phyloP scores from a whole-genome alignment of 192 early-diverging fungal genomes.

The Mortierella claussenii region DNA sequence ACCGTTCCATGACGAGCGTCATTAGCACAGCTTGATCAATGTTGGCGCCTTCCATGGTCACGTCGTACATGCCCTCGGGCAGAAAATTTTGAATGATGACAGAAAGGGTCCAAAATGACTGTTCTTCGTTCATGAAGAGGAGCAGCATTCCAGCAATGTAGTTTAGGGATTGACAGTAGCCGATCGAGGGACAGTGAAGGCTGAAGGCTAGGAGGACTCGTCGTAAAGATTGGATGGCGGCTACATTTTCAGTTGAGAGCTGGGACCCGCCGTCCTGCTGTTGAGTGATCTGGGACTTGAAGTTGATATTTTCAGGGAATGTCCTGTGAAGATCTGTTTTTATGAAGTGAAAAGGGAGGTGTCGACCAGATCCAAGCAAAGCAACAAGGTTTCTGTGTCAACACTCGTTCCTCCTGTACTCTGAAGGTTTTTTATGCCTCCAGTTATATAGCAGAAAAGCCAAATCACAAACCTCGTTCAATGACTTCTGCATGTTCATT shows the following conservation, averaged over 20 bases:
- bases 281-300: constrained; percentile 59
- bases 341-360: neutral
- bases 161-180: constrained; percentile 88
- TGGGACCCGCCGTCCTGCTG: constrained; percentile 34
- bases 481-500: constrained; percentile 76
- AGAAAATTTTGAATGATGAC: constrained; percentile 78
- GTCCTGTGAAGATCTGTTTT: constrained; percentile 76
- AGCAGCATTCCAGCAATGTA: constrained; percentile 81
- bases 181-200: constrained; percentile 75
- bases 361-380: neutral
- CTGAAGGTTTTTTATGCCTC: too few relatives aligned
- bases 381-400: neutral
- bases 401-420: too few relatives aligned
- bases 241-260: constrained; percentile 55
- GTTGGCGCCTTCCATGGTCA: constrained; percentile 77
- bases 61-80: constrained; percentile 80
- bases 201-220: constrained; percentile 79
- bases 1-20: constrained; percentile 64
- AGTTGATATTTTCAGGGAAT: constrained; percentile 81
- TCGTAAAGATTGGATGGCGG: constrained; percentile 66
- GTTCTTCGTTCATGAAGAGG: constrained; percentile 76
- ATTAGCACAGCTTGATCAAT: constrained; percentile 77
- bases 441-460: too few relatives aligned
- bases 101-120: constrained; percentile 83
- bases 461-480: constrained; percentile 73